Evolutionary conservation across 805 yeast genomes (phyloP), one percentile per base, ranked within the genome.

Genomic region (Ogataea methylovora): DNA sequence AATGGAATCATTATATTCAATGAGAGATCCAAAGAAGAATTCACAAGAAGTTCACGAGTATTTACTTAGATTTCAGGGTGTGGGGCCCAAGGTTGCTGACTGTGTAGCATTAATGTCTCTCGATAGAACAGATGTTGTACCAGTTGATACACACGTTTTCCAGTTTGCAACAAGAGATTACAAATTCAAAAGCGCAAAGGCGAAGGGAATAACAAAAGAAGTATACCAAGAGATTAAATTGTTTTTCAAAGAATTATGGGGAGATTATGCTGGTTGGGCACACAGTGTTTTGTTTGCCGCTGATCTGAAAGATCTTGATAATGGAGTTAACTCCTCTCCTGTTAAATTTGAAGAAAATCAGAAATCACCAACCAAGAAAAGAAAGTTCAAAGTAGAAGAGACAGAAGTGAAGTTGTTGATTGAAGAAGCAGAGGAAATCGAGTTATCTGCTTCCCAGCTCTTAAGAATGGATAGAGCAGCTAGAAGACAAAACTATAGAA

Each of bases 11-110:
- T 63, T 70, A n/a, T 49, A 60, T 20, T 50, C 51, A 1, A 60
- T 80, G 40, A 60, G 87, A 8, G 42, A 54, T 1, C 51, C 21
- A 12, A 16, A 11, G 13, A 23, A 24, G 13, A 40, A 38, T 15
- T 30, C 45, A 9, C 52, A 47, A 29, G 69, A 64, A 5, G 78
- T 79, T 24, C 82, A 77, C 40, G 63, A 66, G 6, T 75, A 69
- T 32, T 59, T 92, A 27, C 63, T 81, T 42, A 66, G 71, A 40
- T 80, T 83, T 45, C 65, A 72, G 3, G 98, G 98, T 1, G 96
- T 92, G 0, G 98, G 98, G 0, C 97, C 97, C 1, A 92, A 92
- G 59, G 97, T 92, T 2, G 97, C 98, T 0, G 98, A 92, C 48
- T 92, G 98, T 55, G 92, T 92, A 12, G 79, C 94, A 43, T 63